Conservation (phyloP, 2,329 filamentous ascomycete species). For the Exophiala lecanii-corni region DNA sequence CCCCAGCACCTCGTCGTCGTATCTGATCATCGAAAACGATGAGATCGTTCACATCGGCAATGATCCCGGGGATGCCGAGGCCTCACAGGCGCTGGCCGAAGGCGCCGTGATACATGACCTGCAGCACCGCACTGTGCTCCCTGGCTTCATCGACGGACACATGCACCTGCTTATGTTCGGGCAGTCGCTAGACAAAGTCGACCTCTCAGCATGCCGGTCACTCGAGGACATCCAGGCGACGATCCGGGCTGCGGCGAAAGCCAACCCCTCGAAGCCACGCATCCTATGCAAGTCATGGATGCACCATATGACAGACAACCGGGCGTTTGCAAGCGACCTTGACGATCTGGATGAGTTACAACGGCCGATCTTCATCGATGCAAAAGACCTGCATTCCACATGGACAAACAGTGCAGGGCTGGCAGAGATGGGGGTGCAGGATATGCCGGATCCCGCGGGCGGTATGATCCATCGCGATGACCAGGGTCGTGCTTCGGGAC, state of each 20-base stretch:
- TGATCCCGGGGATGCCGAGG: slow-evolving; percentile 26
- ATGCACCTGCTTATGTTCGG: slow-evolving; percentile 50
- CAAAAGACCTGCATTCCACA: slow-evolving; percentile 48
- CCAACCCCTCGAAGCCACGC: slow-evolving; percentile 36
- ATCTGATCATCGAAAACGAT: slow-evolving; percentile 39
- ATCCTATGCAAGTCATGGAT: slow-evolving; percentile 48
- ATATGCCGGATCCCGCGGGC: slow-evolving; percentile 41
- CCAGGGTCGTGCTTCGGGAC: slow-evolving; percentile 40
- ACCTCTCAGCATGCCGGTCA: slow-evolving; percentile 40
- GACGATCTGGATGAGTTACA: slow-evolving; percentile 42
- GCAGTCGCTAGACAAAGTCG: slow-evolving; percentile 42
- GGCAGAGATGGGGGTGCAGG: slow-evolving; percentile 40
- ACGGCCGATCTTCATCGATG: slow-evolving; percentile 46
- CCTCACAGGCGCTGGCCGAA: slow-evolving; percentile 21
- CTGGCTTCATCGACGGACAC: slow-evolving; percentile 48
- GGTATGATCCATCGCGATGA: slow-evolving; percentile 45
- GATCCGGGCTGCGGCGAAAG: slow-evolving; percentile 40
- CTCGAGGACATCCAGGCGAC: slow-evolving; percentile 41
- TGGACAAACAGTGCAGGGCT: slow-evolving; percentile 49
- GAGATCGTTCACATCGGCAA: slow-evolving; percentile 40
- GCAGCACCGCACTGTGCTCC: slow-evolving; percentile 36
- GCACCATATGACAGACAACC: slow-evolving; percentile 42
- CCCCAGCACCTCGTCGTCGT: slow-evolving; percentile 17
- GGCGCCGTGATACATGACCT: slow-evolving; percentile 33
- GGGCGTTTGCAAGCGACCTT: slow-evolving; percentile 43